These are phyloP conservation scores for Isatis tinctoria DNA, from an alignment of 345 rosid species.

Conservation along the genomic window DNA sequence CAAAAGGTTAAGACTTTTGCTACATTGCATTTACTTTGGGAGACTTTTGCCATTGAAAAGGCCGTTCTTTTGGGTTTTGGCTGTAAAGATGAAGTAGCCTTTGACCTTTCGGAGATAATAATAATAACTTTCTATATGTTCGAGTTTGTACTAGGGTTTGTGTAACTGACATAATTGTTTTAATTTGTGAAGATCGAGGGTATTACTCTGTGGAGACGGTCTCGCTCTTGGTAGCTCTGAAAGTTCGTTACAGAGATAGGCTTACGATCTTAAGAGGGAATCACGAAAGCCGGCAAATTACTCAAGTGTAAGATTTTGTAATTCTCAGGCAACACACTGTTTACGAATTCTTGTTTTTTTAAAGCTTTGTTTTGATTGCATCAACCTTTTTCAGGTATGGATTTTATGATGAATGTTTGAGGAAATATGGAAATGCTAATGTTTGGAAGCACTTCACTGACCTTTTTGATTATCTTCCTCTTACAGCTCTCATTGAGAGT, in stretches of 20 bases:
- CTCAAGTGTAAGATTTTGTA: slow-evolving; percentile 74
- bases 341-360: too few relatives aligned
- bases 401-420: slow-evolving; percentile 89
- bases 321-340: neutral
- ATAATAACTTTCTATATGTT: neutral
- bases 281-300: slow-evolving; percentile 95
- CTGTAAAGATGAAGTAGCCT: neutral
- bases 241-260: slow-evolving; percentile 95
- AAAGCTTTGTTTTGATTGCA: neutral
- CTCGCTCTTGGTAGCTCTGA: slow-evolving; percentile 84
- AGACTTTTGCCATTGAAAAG: neutral
- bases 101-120: neutral
- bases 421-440: slow-evolving; percentile 95
- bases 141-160: neutral
- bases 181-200: slow-evolving; percentile 74
- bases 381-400: slow-evolving; percentile 63
- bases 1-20: neutral
- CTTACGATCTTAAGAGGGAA: slow-evolving; percentile 90
- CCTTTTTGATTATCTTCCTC: slow-evolving; percentile 87
- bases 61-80: neutral
- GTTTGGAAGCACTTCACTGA: slow-evolving; percentile 95
- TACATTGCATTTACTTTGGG: neutral
- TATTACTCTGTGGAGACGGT: slow-evolving; percentile 95
- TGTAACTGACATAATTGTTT: neutral
- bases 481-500: slow-evolving; percentile 92